A percentile compares a stretch with the other conserved stretches of the same genome.
phyloP scores from a whole-genome alignment of 257 asterid genomes.

The Echites panduratus region DNA sequence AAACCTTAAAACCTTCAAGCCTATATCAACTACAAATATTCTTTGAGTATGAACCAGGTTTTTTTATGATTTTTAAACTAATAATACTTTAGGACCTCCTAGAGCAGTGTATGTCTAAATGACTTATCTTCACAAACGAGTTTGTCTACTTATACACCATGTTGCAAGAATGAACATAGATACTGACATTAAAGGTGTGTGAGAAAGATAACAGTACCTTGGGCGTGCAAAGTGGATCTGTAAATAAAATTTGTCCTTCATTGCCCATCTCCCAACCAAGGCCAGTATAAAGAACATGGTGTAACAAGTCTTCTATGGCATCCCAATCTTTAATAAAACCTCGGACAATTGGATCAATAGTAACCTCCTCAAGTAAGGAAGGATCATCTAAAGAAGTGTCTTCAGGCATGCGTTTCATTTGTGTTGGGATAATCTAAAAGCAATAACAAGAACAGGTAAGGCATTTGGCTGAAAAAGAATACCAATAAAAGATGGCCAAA shows the following conservation, averaged over 20 bases:
- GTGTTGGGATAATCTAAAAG: slow-evolving; percentile 65
- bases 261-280: slow-evolving; percentile 98
- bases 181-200: not conserved
- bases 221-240: slow-evolving; percentile 93
- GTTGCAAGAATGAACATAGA: not conserved
- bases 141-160: not conserved
- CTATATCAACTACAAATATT: not conserved
- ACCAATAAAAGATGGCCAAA: not conserved
- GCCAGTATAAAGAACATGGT: slow-evolving; percentile 68
- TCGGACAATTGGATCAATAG: slow-evolving; percentile 76
- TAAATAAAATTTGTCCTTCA: slow-evolving; percentile 89
- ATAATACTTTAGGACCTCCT: not conserved
- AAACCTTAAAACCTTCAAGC: not conserved
- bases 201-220: slow-evolving; percentile 42
- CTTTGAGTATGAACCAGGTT: not conserved
- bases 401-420: slow-evolving; percentile 73
- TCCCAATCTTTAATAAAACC: slow-evolving; percentile 93
- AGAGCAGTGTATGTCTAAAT: not conserved
- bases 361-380: slow-evolving; percentile 44
- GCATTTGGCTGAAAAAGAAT: not conserved
- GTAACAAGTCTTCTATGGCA: slow-evolving; percentile 89
- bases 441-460: slow-evolving; percentile 14
- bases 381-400: slow-evolving; percentile 49
- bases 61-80: not conserved
- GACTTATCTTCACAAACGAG: not conserved